Evolutionary conservation across 1,284 basidiomycete species (phyloP).

Genomic region (Irpex lacteus): DNA sequence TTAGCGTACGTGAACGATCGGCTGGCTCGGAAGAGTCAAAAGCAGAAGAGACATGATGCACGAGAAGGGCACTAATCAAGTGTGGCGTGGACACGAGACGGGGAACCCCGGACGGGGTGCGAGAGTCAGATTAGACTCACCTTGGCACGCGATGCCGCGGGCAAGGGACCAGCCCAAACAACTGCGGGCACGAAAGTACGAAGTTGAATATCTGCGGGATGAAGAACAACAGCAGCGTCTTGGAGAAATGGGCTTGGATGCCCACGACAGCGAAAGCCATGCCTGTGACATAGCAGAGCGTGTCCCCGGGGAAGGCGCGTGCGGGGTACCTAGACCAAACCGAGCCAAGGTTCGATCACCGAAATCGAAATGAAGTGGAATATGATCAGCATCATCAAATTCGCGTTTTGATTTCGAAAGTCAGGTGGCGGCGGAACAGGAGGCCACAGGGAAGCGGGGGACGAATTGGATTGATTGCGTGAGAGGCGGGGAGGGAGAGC

Average conservation of each 20-base stretch:
- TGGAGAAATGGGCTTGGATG: conserved; percentile 96
- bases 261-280: conserved; percentile 98
- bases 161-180: conserved; percentile 92
- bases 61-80: background rate
- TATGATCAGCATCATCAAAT: conserved; percentile 2
- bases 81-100: conserved; percentile 4
- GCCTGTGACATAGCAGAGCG: conserved; percentile 95
- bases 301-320: conserved; percentile 93
- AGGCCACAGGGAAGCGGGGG: background rate
- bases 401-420: conserved; percentile 1
- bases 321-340: conserved; percentile 85
- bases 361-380: background rate
- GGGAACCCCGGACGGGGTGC: conserved; percentile 6
- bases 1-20: background rate
- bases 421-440: background rate
- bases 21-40: background rate
- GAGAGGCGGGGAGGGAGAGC: background rate
- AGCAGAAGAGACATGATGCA: background rate
- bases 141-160: conserved; percentile 92
- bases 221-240: conserved; percentile 96
- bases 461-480: background rate
- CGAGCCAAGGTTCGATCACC: background rate
- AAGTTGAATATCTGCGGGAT: conserved; percentile 99
- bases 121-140: conserved; percentile 38
- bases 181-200: conserved; percentile 88